Evolutionary conservation across 192 early-diverging fungal genomes (phyloP), one percentile per base, ranked within the genome.

Genomic region (Coemansia sp.): DNA sequence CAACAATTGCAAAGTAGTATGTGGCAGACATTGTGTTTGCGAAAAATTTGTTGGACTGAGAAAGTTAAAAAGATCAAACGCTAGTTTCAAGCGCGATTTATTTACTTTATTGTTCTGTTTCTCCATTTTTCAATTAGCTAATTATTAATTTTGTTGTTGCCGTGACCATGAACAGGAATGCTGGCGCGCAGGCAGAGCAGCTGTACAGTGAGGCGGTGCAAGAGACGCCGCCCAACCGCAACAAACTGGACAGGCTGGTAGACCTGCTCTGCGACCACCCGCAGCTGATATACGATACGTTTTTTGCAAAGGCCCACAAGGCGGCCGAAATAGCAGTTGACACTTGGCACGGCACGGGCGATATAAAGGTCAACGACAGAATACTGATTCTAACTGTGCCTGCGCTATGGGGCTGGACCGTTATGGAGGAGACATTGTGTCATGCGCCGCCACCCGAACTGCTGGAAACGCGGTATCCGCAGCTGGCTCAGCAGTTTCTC

Each of bases 1-100:
- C 95, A 43, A 98, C 90, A 63, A 98, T 94, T 48, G 84, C 92
- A 87, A 98, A 97, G 70, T 95, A 97, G 53, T 84, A 92, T 18
- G 84, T 68, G 11, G 62, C 16, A 18, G 66, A 60, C 66, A 74
- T 65, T 52, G 32, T n/a, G 18, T 4, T 2, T 22, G 22, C 29
- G 24, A 64, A 47, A 14, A 51, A n/a, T 2, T 16, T 13, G 23
- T 24, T 4, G 13, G 20, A 16, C 19, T 6, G 7, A 32, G 24
- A 13, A 47, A 19, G 11, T 23, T 16, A 50, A 4, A 55, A 20
- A 65, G 59, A 49, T 45, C 59, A 49, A n/a, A 61, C 32, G 27
- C 18, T 20, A 27, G 27, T 23, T 13, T 9, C 10, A 12, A 48
- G 29, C 4, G 13, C 2, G 3, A 10, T 18, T 58, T 45, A 4